phyloP scores from a whole-genome alignment of 2,329 filamentous ascomycete genomes.

The Neopestalotiopsis clavispora region DNA sequence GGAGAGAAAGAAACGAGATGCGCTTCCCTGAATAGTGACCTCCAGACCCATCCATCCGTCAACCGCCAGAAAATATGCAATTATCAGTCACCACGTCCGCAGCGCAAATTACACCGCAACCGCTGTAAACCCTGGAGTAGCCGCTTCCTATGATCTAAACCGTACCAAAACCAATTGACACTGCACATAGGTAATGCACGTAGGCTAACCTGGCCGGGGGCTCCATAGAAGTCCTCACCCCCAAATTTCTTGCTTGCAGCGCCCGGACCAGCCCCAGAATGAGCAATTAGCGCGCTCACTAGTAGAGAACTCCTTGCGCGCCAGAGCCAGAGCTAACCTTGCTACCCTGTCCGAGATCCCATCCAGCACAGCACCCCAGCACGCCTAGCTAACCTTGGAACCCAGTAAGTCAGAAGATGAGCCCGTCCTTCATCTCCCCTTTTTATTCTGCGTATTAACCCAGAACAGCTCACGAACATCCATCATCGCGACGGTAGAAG shows the following conservation, averaged over 20 bases:
- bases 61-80: background rate
- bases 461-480: slow-evolving; percentile 14
- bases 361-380: slow-evolving; percentile 12
- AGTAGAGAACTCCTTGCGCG: slow-evolving; percentile 11
- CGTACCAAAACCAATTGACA: background rate
- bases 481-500: slow-evolving; percentile 12
- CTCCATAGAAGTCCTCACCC: background rate
- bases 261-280: slow-evolving; percentile 15
- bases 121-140: slow-evolving; percentile 10
- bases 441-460: slow-evolving; percentile 17
- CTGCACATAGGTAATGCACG: too few relatives aligned
- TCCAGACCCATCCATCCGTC: background rate
- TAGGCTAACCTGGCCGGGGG: background rate
- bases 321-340: slow-evolving; percentile 8
- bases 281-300: slow-evolving; percentile 8
- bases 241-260: slow-evolving; percentile 12
- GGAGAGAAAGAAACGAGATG: background rate
- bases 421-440: slow-evolving; percentile 17
- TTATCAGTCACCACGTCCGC: slow-evolving; percentile 1
- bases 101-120: slow-evolving; percentile 7
- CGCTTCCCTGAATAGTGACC: background rate
- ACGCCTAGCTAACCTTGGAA: slow-evolving; percentile 11
- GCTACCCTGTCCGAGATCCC: background rate
- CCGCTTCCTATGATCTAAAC: background rate
- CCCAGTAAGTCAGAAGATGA: slow-evolving; percentile 16